Percentiles rank a stretch among this genome's conserved stretches.
These are phyloP conservation scores for Barnettozyma sp. DNA, from an alignment of 805 yeast genomes.

Conservation along the genomic window DNA sequence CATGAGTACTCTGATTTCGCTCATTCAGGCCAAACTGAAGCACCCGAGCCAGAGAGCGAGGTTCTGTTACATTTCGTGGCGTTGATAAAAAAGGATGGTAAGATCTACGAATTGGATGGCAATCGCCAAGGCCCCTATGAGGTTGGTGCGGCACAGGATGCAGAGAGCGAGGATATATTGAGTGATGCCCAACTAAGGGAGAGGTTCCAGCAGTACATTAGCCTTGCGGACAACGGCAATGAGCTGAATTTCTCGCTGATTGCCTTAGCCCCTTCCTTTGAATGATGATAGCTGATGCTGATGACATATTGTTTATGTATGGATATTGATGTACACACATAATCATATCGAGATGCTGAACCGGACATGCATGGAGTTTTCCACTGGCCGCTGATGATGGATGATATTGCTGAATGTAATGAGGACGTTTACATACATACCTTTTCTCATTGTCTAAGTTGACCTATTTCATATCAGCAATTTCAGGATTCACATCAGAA, in stretches of 20 bases:
- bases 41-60: slow-evolving; percentile 50
- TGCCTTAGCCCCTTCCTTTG: slow-evolving; percentile 59
- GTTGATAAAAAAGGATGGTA: slow-evolving; percentile 51
- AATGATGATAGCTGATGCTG: too few relatives aligned
- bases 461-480: too few relatives aligned
- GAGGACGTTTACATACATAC: too few relatives aligned
- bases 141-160: slow-evolving; percentile 36
- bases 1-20: slow-evolving; percentile 35
- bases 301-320: too few relatives aligned
- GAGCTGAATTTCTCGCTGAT: slow-evolving; percentile 65
- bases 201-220: slow-evolving; percentile 63
- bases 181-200: slow-evolving; percentile 41
- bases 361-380: too few relatives aligned
- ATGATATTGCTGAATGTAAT: too few relatives aligned
- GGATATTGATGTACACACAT: too few relatives aligned
- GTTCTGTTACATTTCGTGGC: slow-evolving; percentile 73
- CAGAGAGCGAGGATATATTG: slow-evolving; percentile 41
- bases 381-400: too few relatives aligned
- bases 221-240: slow-evolving; percentile 50
- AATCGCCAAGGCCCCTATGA: slow-evolving; percentile 70
- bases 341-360: too few relatives aligned
- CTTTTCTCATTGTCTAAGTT: too few relatives aligned
- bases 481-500: too few relatives aligned
- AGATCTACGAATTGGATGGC: slow-evolving; percentile 83
- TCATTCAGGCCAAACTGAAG: slow-evolving; percentile 42